Base-by-base conservation (phyloP, 2,329 filamentous ascomycete genomes). In the Alternaria gaisen region DNA sequence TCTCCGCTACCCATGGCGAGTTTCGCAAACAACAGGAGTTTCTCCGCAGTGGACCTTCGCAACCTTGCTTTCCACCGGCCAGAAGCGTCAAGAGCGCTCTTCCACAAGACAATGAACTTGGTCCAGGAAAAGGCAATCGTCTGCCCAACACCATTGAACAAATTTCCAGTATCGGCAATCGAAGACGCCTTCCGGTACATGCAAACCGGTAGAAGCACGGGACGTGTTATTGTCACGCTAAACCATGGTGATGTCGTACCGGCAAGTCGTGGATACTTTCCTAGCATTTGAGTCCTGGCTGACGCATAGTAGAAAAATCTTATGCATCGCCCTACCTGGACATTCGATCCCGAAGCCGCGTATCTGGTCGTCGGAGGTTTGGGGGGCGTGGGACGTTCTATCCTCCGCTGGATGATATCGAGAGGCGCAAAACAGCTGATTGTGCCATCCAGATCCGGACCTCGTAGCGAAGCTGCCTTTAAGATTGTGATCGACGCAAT, bases 291-390 rank as follows among this genome's bases (percentile, higher is more conserved):
- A 24, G 24, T 24, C 7, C 24, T 24, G 24, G 24, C 24, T 24
- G 24, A 24, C 24, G 24, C 24, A 7, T 24, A 24, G 1, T 24
- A 24, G 24, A 24, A 24, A 24, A 7, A 24, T 24, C 24, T 24
- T 6, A 24, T 24, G 7, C 5, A 24, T 7, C 24, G 24, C 0
- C 24, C 24, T 24, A 0, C 24, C 6, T 24, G 24, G 24, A 24
- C 6, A 7, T 38, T 67, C 32, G 60, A 61, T 2, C 36, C 53
- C 5, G 30, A 47, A 9, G 61, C 58, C 14, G 62, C 58, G 1
- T 73, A 68, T 38, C 59, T 70, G 9, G 46, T 71, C 16, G 56
- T 56, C n/a, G 70, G 69, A 0, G 70, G 69, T 26, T 48, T 70
- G 2, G 69, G 68, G 2, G 69, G 69, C 14, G 36, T 72, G 1